Evolutionary conservation across 345 rosid genomes (phyloP), one percentile per base, ranked within the genome.

Genomic region (Geranium brycei): DNA sequence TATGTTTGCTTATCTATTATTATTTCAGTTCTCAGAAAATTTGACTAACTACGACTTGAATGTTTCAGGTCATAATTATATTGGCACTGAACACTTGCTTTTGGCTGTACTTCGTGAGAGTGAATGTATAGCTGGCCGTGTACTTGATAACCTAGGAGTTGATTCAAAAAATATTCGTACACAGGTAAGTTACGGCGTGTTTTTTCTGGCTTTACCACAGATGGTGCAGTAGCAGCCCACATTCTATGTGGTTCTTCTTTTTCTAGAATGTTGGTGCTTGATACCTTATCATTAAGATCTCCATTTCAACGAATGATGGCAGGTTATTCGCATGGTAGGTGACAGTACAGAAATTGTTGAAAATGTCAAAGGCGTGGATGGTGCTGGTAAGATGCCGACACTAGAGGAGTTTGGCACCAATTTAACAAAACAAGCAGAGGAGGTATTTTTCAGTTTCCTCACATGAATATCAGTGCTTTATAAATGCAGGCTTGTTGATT

Each of bases 121-220:
- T 61, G 99, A 95, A 81, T 97, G 99, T 72, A 96, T 95, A 58
- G 97, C 99, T 18, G 99, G 93, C 19, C 95, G 96, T 77, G 97
- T 91, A 71, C 85, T 95, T 60, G 97, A 95, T 84, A 91, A 84
- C 79, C 78, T 91, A 73, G 95, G 96, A 66, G 91, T 87, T 74
- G 99, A 91, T 61, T 85, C 95, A 11, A 77, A 86, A 74, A 85
- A 87, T 72, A 95, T 95, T 61, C 92, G 96, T 59, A 83, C 96
- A 4, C 99, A 95, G 96, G 99, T 74, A 78, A 81, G 76, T 47
- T 3, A 6, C 5, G 5, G 41, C 10, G 7, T 35, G 7, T 7
- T 4, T 35, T 7, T 35, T 0, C 41, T 35, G 41, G 41, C 41
- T 35, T 35, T 35, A 35, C 41, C 11, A 47, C 15, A 47, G 53